Percentiles rank a stretch among this genome's conserved stretches.
Evolutionary conservation across 2,329 filamentous ascomycete genomes (phyloP).

Genomic region (Epichloe hybrida): DNA sequence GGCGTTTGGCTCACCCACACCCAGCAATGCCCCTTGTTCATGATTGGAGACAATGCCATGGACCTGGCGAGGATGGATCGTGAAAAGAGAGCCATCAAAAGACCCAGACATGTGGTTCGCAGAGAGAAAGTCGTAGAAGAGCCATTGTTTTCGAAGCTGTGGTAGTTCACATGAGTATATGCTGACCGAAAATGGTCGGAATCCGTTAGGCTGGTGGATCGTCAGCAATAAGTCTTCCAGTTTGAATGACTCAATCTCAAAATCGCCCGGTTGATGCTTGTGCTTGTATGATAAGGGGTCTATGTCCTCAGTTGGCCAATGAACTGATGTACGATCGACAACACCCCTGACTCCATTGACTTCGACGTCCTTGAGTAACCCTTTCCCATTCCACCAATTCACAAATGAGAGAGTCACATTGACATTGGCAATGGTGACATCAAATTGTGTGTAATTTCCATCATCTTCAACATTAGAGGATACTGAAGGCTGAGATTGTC

Average conservation of each 20-base stretch:
- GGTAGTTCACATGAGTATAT: conserved; percentile 94
- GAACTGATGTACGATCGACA: conserved; percentile 74
- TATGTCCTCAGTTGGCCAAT: conserved; percentile 47
- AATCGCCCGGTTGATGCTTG: conserved; percentile 80
- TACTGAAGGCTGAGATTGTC: conserved; percentile 28
- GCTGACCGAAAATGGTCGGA: conserved; percentile 90
- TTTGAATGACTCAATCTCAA: conserved; percentile 94
- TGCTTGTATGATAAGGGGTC: conserved; percentile 83
- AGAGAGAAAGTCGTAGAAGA: conserved; percentile 94
- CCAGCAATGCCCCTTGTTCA: conserved; percentile 38
- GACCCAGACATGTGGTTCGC: conserved; percentile 94
- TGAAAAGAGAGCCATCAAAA: conserved; percentile 91
- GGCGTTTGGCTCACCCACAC: conserved; percentile 50
- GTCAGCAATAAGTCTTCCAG: conserved; percentile 88
- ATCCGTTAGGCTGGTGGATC: conserved; percentile 76
- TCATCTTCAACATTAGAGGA: conserved; percentile 48
- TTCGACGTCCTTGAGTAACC: conserved; percentile 79
- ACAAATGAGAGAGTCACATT: conserved; percentile 93
- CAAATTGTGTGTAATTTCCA: conserved; percentile 95
- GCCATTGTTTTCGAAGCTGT: conserved; percentile 84
- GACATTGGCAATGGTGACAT: conserved; percentile 85
- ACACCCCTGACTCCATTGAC: conserved; percentile 88
- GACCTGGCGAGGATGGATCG: conserved; percentile 85
- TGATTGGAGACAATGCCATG: conserved; percentile 58
- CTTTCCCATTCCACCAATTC: conserved; percentile 99